phyloP scores from a whole-genome alignment of 345 rosid genomes.

The Corymbia maculata region DNA sequence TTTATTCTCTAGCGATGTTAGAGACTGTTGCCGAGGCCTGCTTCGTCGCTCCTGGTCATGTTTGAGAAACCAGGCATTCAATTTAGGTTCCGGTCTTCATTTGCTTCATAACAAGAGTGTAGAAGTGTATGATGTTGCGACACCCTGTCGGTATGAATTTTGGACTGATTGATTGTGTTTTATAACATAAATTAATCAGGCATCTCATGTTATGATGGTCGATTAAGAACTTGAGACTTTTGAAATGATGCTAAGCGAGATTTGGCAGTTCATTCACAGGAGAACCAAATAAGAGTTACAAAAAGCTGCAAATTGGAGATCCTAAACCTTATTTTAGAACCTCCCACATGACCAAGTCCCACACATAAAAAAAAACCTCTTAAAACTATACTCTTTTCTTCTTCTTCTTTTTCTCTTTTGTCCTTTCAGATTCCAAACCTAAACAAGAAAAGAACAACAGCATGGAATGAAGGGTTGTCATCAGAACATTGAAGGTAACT shows the following conservation, averaged over 20 bases:
- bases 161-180: background rate
- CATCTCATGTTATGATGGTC: background rate
- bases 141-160: background rate
- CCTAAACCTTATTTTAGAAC: background rate
- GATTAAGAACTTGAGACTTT: background rate
- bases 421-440: background rate
- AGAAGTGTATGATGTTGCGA: background rate
- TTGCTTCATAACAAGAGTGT: background rate
- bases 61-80: background rate
- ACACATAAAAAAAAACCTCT: background rate
- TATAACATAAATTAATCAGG: background rate
- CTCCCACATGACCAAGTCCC: background rate
- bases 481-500: slow-evolving; percentile 43
- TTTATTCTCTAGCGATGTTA: background rate
- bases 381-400: background rate
- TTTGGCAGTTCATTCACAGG: background rate
- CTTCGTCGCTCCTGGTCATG: background rate
- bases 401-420: background rate
- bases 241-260: background rate
- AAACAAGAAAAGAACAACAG: background rate
- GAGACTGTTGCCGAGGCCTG: background rate
- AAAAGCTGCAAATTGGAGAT: background rate
- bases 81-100: background rate
- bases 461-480: background rate
- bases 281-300: background rate